phyloP scores from a whole-genome alignment of 768 basidiomycete genomes.

The Suillus hirtellus region DNA sequence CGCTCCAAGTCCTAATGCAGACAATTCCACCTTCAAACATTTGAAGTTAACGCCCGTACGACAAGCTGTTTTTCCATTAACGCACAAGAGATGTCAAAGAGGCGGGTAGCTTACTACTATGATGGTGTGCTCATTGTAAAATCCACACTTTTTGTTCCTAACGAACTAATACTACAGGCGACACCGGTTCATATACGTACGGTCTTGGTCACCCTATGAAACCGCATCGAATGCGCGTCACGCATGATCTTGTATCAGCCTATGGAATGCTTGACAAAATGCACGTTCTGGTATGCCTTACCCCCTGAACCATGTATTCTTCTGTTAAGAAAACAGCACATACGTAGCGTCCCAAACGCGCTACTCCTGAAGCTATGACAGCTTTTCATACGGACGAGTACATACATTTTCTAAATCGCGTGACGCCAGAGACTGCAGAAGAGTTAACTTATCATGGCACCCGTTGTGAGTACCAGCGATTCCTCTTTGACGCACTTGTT shows the following conservation, averaged over 20 bases:
- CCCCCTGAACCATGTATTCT: background rate
- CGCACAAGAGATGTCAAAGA: slow-evolving; percentile 54
- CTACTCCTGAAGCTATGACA: slow-evolving; percentile 79
- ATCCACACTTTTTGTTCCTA: slow-evolving; percentile 3
- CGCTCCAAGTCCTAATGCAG: background rate
- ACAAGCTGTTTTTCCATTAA: background rate
- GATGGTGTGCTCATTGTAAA: slow-evolving; percentile 50
- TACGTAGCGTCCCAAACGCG: slow-evolving; percentile 64
- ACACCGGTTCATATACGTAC: slow-evolving; percentile 77
- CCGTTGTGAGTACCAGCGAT: slow-evolving; percentile 60
- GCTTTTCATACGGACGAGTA: slow-evolving; percentile 99
- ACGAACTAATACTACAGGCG: slow-evolving; percentile 42
- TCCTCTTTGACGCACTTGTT: background rate
- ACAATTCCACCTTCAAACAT: background rate
- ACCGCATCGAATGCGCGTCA: slow-evolving; percentile 91
- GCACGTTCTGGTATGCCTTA: slow-evolving; percentile 75
- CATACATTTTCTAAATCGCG: slow-evolving; percentile 84
- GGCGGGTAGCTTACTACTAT: slow-evolving; percentile 80
- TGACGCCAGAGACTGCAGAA: slow-evolving; percentile 89
- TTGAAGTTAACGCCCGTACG: background rate
- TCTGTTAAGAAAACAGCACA: background rate
- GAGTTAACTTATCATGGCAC: slow-evolving; percentile 83
- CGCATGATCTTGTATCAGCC: slow-evolving; percentile 86
- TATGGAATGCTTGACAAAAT: slow-evolving; percentile 95
- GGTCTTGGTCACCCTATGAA: slow-evolving; percentile 94